Percentiles rank a stretch among this genome's conserved stretches.
These are phyloP conservation scores for Plenodomus tracheiphilus DNA, from an alignment of 2,329 filamentous ascomycete species.

Conservation along the genomic window DNA sequence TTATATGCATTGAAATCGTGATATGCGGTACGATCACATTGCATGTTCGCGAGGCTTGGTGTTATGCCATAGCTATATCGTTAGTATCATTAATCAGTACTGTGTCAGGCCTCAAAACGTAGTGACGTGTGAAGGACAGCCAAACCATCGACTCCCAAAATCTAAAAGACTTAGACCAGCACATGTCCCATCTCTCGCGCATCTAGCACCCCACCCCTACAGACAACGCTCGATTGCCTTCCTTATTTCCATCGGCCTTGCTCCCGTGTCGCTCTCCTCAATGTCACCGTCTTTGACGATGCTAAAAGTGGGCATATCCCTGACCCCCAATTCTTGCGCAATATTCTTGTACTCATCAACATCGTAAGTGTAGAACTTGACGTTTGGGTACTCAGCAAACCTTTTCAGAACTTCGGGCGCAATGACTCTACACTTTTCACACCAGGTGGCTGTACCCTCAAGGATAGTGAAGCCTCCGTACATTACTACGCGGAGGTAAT, in stretches of 20 bases:
- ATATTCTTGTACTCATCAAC: slow-evolving; percentile 36
- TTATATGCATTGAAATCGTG: too few species aligned
- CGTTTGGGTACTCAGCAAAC: slow-evolving; percentile 25
- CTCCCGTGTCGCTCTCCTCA: slow-evolving; percentile 26
- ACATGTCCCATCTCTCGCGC: too few species aligned
- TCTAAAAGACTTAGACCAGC: too few species aligned
- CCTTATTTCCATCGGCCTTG: slow-evolving; percentile 23
- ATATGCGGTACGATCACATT: too few species aligned
- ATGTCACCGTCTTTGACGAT: slow-evolving; percentile 38
- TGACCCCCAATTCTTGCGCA: slow-evolving; percentile 34
- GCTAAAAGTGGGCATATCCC: slow-evolving; percentile 33
- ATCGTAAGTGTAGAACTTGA: slow-evolving; percentile 35
- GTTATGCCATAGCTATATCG: too few species aligned
- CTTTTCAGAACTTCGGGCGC: slow-evolving; percentile 34
- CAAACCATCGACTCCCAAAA: too few species aligned
- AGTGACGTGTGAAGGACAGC: too few species aligned
- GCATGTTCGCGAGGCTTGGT: too few species aligned
- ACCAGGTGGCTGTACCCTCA: slow-evolving; percentile 37
- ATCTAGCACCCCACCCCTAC: too few species aligned
- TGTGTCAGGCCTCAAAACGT: too few species aligned
- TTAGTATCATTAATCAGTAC: too few species aligned
- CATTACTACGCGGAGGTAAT: slow-evolving; percentile 35
- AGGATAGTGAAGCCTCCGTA: slow-evolving; percentile 37
- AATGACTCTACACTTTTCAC: slow-evolving; percentile 30
- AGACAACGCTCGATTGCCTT: slow-evolving; percentile 29